Evolutionary conservation across 2,329 filamentous ascomycete genomes (phyloP), one percentile per base, ranked within the genome.

Genomic region (Arthrobotrys sphaeroides): DNA sequence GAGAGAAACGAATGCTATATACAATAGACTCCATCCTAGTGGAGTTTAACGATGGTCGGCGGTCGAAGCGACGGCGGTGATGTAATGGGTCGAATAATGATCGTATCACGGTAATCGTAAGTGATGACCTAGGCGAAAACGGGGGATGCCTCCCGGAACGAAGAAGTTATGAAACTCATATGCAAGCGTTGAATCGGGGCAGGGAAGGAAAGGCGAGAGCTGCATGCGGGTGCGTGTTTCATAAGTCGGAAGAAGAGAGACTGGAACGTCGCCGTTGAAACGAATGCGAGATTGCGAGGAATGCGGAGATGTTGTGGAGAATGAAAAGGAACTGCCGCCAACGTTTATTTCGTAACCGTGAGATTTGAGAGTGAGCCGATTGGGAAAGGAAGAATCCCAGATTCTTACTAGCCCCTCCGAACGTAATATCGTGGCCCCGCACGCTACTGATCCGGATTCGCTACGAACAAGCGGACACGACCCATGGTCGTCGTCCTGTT

Each of bases 391-490:
- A 38, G 31, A 36, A 55, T 55, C 51, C 31, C 51, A 38, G 51
- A 55, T 55, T 55, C 51, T 38, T 36, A 36, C 22, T 55, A 9
- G 10, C 18, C 31, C 51, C 18, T 36, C 53, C 53, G 22, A 18
- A 43, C 2, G 33, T 24, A 20, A 10, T 49, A 57, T 38, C 16
- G 20, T 26, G 28, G 33, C 36, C 43, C 51, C 65, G 33, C 73
- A 85, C 83, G 87, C 53, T 36, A 74, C 64, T 75, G 72, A 51
- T 95, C 92, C 16, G 92, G 92, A 82, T 96, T 96, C 79, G 92
- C 92, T 80, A 96, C 93, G 82, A 91, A 95, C 72, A 96, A 86
- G 77, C 92, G 87, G 55, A 89, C 89, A 26, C 88, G 86, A 45
- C 82, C 82, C 79, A 83, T 80, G 18, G 87, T 89, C 73, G 83